Evolutionary conservation across 1,284 basidiomycete genomes (phyloP), one percentile per base, ranked within the genome.

Genomic region (Baeospora myosura): DNA sequence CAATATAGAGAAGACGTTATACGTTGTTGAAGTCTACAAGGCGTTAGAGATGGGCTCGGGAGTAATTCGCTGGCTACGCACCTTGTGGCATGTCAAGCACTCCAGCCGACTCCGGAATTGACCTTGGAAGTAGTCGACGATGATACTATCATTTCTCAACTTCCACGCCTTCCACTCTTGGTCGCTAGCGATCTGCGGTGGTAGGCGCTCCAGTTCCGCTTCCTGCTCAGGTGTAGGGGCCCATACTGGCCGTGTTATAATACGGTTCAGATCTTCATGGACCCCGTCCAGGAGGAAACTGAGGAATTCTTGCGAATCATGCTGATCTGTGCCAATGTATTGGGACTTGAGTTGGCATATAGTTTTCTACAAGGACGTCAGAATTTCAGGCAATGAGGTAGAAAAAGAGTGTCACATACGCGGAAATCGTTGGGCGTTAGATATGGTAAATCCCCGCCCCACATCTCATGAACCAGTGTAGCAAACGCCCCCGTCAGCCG

Each of bases 81-180:
- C 92, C 64, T 92, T 90, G 50, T 78, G 72, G 60, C 95, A 98
- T 4, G 87, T 94, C 57, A 93, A 60, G 59, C 95, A 98, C 54
- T 92, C 79, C 64, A 98, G 65, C 43, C 84, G 76, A 65, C 89
- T 97, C 49, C 90, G 71, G 61, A 97, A 97, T 63, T 98, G 95
- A 3, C 95, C 96, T 65, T 98, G 95, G 71, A 98, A 98, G 57
- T 88, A 87, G 62, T 98, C 94, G 35, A 98, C 96, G 43, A 98
- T 88, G 44, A 98, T 69, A 53, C 88, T 92, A 60, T 98, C 91
- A 59, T 98, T 94, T 42, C 91, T 76, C 68, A 78, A 78, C 60
- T 82, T 81, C 72, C 97, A 98, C 33, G 88, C 78, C 52, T 79
- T 74, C 96, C 95, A 98, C 60, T 97, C 94, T 56, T 86, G 79